phyloP scores from a whole-genome alignment of 192 early-diverging fungal species.

The Coemansia sp. region DNA sequence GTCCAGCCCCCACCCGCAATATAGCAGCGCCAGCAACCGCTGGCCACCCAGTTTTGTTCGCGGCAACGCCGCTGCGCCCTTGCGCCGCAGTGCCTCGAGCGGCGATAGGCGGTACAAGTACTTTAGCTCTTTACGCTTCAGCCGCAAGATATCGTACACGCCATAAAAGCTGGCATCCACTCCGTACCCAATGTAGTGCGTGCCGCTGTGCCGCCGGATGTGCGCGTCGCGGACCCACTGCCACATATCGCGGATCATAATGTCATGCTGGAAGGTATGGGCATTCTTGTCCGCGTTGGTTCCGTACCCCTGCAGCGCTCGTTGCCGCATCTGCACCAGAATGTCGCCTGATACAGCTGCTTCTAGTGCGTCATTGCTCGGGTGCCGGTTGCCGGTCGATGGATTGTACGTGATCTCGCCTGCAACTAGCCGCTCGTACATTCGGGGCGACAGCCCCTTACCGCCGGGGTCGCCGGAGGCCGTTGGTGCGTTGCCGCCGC shows the following conservation, averaged over 20 bases:
- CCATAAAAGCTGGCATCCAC: conserved; percentile 36
- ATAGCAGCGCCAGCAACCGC: conserved; percentile 52
- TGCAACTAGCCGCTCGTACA: conserved; percentile 2
- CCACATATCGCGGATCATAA: conserved; percentile 23
- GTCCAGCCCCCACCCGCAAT: conserved; percentile 55
- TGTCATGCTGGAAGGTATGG: conserved; percentile 15
- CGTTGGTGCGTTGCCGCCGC: neutral
- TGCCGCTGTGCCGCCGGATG: conserved; percentile 36
- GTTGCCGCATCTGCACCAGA: conserved; percentile 72
- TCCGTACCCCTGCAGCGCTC: conserved; percentile 72
- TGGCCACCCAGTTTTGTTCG: conserved; percentile 26
- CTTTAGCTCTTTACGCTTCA: conserved; percentile 50
- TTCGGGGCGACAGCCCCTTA: conserved; percentile 2
- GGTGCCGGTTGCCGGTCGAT: conserved; percentile 1
- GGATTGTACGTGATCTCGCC: conserved; percentile 10
- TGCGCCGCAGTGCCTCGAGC: conserved; percentile 7
- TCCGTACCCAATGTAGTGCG: conserved; percentile 56
- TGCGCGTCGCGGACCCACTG: conserved; percentile 53
- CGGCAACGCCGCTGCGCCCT: neutral
- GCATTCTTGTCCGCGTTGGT: conserved; percentile 60
- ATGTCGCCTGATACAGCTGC: conserved; percentile 58
- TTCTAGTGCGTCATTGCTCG: conserved; percentile 1
- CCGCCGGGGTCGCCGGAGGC: neutral
- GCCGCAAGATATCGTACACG: conserved; percentile 22
- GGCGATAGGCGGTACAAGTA: conserved; percentile 52